Evolutionary conservation across 306 rosid genomes (phyloP).

Genomic region (Rosa lucieae): DNA sequence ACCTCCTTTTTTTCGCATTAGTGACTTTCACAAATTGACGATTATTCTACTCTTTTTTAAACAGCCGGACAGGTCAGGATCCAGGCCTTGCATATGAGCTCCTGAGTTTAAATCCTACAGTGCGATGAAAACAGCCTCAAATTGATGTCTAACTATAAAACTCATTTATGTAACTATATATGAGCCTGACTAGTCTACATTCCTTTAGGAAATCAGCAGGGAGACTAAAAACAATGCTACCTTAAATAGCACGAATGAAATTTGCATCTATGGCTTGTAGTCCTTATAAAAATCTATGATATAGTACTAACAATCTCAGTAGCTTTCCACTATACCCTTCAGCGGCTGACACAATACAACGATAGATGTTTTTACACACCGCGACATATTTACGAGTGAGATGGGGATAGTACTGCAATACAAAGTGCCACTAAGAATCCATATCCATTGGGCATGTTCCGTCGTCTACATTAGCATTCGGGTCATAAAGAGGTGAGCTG

Average conservation of each 20-base stretch:
- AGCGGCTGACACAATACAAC: neutral
- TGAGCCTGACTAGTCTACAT: neutral
- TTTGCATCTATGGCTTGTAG: neutral
- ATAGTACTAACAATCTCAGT: neutral
- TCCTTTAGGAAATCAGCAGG: neutral
- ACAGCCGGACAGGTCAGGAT: too few species aligned
- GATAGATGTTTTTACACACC: neutral
- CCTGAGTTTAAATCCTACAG: neutral
- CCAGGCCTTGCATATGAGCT: neutral
- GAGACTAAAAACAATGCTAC: neutral
- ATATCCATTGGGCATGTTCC: slow-evolving; percentile 68
- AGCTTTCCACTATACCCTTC: neutral
- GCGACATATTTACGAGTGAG: slow-evolving; percentile 6
- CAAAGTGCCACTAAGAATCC: slow-evolving; percentile 37
- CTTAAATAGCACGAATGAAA: neutral
- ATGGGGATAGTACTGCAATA: neutral
- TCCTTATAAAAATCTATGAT: neutral
- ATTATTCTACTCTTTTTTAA: too few species aligned
- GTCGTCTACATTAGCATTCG: slow-evolving; percentile 87
- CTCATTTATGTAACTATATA: neutral
- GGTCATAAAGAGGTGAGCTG: slow-evolving; percentile 53
- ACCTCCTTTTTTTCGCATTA: neutral
- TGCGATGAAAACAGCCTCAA: neutral
- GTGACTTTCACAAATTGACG: too few species aligned
- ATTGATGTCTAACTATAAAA: neutral